Evolutionary conservation across 1,284 basidiomycete species (phyloP), one percentile per base, ranked within the genome.

Genomic region (Microbotryum violaceum): DNA sequence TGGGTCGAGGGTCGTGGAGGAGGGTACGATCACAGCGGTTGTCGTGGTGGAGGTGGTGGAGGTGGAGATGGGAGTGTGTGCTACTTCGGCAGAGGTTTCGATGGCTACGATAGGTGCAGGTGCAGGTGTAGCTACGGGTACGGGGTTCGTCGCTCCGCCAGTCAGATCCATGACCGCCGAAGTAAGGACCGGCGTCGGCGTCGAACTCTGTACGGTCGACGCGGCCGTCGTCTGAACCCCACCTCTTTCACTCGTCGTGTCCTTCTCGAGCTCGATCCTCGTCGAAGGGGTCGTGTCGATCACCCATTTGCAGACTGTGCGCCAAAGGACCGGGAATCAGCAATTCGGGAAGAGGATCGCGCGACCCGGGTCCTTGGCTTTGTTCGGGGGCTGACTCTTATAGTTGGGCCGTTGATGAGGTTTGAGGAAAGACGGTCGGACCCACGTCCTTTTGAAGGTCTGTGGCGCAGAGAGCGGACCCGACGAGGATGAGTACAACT

Each of bases 391-490:
- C 58, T 44, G 29, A 63, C 61, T 55, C 37, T 62, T 62, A 57
- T 50, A 66, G 16, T 60, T 57, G 4, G 62, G 62, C 9, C 57
- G 56, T 33, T 69, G 65, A 0, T 59, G 57, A 1, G 63, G 65
- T 49, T 67, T 65, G 14, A 69, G 49, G 31, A 33, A 56, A 2
- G 61, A 8, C 1, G 67, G 67, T 25, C 66, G 52, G 2, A 69
- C 67, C 67, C 67, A 68, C 14, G 63, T 60, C 25, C 61, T 61
- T 56, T 66, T 68, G 54, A 60, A 68, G 14, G 58, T 49, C 64
- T 63, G 60, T 48, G n/a, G 20, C 4, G 8, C 3, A 16, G 18
- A 12, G 31, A 8, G 37, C 25, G 31, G 31, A 31, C 7, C 9
- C 42, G 21, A 18, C 12, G 20, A 42, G 23, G 2, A 4, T 25